Conservation (phyloP, 495 filamentous ascomycete species). For the Tuber microsphaerosporum region DNA sequence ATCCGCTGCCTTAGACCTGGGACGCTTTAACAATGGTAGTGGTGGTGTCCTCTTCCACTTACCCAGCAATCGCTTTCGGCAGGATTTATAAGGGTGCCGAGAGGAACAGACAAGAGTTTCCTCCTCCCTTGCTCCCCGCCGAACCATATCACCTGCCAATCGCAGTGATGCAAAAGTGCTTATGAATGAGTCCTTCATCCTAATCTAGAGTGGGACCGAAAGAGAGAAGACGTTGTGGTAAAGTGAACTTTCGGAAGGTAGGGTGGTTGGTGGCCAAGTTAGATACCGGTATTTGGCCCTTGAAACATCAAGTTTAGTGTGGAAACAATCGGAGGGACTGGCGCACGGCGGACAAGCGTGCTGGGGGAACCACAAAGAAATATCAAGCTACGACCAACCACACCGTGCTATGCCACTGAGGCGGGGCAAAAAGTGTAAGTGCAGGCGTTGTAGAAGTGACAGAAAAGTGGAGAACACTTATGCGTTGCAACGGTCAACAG, state of each 20-base stretch:
- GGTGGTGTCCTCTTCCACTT: background rate
- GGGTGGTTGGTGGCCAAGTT: background rate
- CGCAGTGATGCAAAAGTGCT: background rate
- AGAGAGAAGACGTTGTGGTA: background rate
- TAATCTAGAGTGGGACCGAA: background rate
- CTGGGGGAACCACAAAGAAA: background rate
- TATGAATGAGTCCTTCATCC: slow-evolving; percentile 2
- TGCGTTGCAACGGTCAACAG: background rate
- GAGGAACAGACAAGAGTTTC: background rate
- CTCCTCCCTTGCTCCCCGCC: background rate
- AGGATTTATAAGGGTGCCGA: background rate
- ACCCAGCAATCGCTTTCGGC: background rate
- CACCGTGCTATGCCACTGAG: background rate
- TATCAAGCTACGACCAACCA: background rate
- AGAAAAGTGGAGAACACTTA: background rate
- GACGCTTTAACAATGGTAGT: background rate
- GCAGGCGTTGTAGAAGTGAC: background rate
- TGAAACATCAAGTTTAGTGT: background rate
- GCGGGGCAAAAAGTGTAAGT: background rate
- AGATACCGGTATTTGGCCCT: background rate
- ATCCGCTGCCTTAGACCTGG: background rate
- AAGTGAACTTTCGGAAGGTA: background rate
- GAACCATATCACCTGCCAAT: background rate
- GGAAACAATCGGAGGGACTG: background rate
- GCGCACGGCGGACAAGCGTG: background rate